Base-by-base conservation (phyloP, 495 filamentous ascomycete genomes). In the Hypoxylon subgilvum region DNA sequence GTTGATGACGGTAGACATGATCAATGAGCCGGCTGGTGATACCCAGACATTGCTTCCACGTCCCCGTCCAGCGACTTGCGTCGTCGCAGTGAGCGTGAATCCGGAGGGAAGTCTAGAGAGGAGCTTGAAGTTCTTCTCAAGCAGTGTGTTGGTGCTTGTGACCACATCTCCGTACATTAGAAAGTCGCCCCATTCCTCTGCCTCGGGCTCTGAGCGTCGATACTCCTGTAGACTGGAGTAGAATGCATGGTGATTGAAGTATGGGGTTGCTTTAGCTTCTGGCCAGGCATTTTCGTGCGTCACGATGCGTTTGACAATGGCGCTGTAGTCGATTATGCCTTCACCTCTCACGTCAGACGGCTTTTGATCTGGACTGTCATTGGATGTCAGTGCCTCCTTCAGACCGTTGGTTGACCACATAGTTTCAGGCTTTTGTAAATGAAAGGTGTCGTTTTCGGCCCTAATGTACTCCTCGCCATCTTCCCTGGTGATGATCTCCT, bases 31-130 rank as follows among this genome's bases (percentile, higher is more conserved):
- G 1, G 89, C 81, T 2, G 94, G 95, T 0, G 94, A 91, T 2
- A 98, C 86, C 94, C 95, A 98, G 61, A 96, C 89, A 63, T 98
- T 97, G 34, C 79, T 84, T 4, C 95, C 95, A 1, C 94, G 88
- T 14, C 94, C 94, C 34, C 94, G 84, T n/a, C 90, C 95, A 6
- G 91, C 88, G 10, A 97, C 78, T 70, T 98, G 95, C 0, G 87
- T 86, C 2, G 92, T 96, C n/a, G 95, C 95, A 1, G 88, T 88
- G n/a, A 88, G 79, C 2, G 92, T 96, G 58, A 95, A 88, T 10
- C 94, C 95, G 1, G 79, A 84, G 1, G 92, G 90, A 1, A 97
- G 79, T 36, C 79, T 83, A 27, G 85, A 81, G 35, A 96, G 84
- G 21, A 97, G 77, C 13, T 85, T 82, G 3, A 82, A 81, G 69